phyloP scores from a whole-genome alignment of 2,329 filamentous ascomycete genomes.

The Diaporthe citri region DNA sequence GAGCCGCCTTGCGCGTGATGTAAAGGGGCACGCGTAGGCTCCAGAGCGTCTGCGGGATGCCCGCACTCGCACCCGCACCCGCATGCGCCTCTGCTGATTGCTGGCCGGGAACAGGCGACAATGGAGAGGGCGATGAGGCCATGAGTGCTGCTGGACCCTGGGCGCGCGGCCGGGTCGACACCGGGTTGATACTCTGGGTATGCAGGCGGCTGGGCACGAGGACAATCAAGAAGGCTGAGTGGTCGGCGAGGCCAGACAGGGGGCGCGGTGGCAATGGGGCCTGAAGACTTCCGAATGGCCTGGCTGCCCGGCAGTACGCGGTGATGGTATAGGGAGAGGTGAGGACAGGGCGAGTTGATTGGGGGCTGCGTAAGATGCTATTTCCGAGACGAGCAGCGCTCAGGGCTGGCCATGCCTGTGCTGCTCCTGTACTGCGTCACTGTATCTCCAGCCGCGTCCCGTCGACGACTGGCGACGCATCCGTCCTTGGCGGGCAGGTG shows the following conservation, averaged over 20 bases:
- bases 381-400: conserved; percentile 3
- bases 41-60: conserved; percentile 65
- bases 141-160: conserved; percentile 2
- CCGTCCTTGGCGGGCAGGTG: neutral
- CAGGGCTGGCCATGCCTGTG: neutral
- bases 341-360: neutral
- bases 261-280: conserved; percentile 5
- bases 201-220: neutral
- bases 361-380: neutral
- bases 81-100: conserved; percentile 35
- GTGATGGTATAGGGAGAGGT: neutral
- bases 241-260: neutral
- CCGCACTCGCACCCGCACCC: conserved; percentile 42
- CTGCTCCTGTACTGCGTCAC: neutral
- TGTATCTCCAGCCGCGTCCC: neutral
- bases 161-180: neutral
- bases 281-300: conserved; percentile 12
- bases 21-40: conserved; percentile 65
- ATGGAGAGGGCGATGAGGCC: conserved; percentile 31
- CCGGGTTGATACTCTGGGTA: conserved; percentile 4
- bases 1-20: conserved; percentile 64
- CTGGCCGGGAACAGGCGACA: conserved; percentile 16
- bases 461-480: neutral
- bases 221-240: neutral
- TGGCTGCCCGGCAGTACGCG: neutral